Conservation (phyloP, 345 rosid genomes). For the Eucalyptus grandis region DNA sequence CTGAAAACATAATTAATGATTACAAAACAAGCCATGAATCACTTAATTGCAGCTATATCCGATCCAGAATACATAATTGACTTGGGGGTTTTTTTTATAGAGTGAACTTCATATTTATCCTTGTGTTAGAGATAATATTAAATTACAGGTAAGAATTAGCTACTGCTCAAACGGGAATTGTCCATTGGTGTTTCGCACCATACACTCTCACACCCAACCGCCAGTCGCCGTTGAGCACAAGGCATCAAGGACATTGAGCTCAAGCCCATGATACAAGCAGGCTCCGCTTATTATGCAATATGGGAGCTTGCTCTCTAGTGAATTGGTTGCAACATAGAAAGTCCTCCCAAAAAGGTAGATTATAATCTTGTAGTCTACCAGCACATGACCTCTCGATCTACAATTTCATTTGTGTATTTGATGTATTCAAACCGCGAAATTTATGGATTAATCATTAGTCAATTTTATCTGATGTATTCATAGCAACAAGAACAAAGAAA, state of each 20-base stretch:
- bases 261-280: neutral
- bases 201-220: neutral
- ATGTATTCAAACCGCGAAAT: neutral
- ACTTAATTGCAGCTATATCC: rapidly evolving
- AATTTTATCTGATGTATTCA: neutral
- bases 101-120: neutral
- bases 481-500: neutral
- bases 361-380: rapidly evolving
- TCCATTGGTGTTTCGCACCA: neutral
- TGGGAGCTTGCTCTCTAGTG: rapidly evolving
- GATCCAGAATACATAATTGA: rapidly evolving
- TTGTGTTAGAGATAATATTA: neutral
- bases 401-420: neutral
- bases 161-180: rapidly evolving
- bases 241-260: neutral
- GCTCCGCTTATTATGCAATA: no score
- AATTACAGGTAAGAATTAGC: rapidly evolving
- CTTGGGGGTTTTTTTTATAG: neutral
- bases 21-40: rapidly evolving
- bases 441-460: neutral
- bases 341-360: neutral
- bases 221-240: neutral
- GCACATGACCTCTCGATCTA: neutral
- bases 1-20: rapidly evolving
- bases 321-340: neutral